Base-by-base conservation (phyloP, 805 yeast genomes). In the Pichia phayaonensis region DNA sequence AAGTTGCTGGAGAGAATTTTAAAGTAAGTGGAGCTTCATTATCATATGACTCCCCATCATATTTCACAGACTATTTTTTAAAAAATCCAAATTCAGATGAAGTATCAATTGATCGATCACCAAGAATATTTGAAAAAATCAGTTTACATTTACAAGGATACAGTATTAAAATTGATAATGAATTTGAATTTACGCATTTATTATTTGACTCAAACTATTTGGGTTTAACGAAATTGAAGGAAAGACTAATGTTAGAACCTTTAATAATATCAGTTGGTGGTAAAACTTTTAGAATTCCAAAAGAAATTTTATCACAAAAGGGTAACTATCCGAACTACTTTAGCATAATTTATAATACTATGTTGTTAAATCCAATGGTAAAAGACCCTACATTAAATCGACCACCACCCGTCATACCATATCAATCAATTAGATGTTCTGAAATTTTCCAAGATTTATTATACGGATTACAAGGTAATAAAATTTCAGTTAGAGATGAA, bases 31-130 rank as follows among this genome's bases (percentile, higher is more conserved):
- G 96, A 1, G 90, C 94, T 0, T 87, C 96, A 2, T 67, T 90
- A 39, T 84, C 89, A 24, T 85, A 86, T 2, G 97, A 90, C 67
- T 83, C 84, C 0, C 97, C 97, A 0, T 86, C 95, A 5, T 89
- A 86, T 63, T 90, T 90, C 70, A 88, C 97, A 2, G 72, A 75
- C 26, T 87, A 72, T 68, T 90, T 90, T 63, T 57, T 59, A 6
- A 60, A 68, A 21, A 70, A 60, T 23, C 59, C 58, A 3, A 75
- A 74, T 51, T 59, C 65, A 18, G 61, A 61, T 10, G 71, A 69
- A 40, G 67, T 75, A 0, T 63, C 87, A 11, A 79, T 90, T 49
- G 97, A 90, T 64, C 70, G 97, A 38, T 82, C 84, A 11, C 84
- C 95, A 0, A 70, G 65, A 1, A 77, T 86, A 0, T 90, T 90